Base-by-base conservation (phyloP, 2,329 filamentous ascomycete genomes). In the Trichoderma atroviride region DNA sequence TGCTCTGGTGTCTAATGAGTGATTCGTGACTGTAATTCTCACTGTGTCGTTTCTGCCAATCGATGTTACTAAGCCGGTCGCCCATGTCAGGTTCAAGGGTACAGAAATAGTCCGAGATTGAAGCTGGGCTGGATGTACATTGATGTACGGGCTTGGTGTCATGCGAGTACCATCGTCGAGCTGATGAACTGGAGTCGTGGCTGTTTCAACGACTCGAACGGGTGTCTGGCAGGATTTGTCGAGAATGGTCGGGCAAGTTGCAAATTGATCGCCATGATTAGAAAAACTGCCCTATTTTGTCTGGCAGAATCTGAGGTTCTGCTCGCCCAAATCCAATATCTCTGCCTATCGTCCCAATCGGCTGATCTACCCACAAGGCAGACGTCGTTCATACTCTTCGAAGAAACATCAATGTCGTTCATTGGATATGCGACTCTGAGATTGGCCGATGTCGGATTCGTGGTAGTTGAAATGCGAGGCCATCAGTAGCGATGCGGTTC, bases 51-150 rank as follows among this genome's bases (percentile, higher is more conserved):
- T 69, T 9, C 59, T 40, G 35, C 69, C 69, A 14, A 40, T 31
- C 29, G 60, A 43, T n/a, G 19, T 5, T 57, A 27, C 22, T 64
- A 11, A 70, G 59, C 14, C 60, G 11, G 35, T 53, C 59, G 19
- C 64, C 65, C 65, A 69, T 31, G 53, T 70, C 69, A 11, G 69
- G 65, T 14, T 70, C 40, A 69, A 52, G 64, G 47, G n/a, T 40
- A 64, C 40, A 13, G 59, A 52, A n/a, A 59, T 24, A n/a, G 69
- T 64, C 37, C 69, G 19, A 70, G 52, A 3, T 52, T 65, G 29
- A 35, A 47, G 58, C 59, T 11, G 58, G 69, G 11, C 64, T 52
- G 1, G 69, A 53, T 43, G 31, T 53, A n/a, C 57, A 29, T 22
- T 52, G 27, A 59, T 64, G 50, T 24, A 19, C 64, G 16, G 7